Conservation (phyloP, 768 basidiomycete genomes). For the Collybiopsis luxurians region DNA sequence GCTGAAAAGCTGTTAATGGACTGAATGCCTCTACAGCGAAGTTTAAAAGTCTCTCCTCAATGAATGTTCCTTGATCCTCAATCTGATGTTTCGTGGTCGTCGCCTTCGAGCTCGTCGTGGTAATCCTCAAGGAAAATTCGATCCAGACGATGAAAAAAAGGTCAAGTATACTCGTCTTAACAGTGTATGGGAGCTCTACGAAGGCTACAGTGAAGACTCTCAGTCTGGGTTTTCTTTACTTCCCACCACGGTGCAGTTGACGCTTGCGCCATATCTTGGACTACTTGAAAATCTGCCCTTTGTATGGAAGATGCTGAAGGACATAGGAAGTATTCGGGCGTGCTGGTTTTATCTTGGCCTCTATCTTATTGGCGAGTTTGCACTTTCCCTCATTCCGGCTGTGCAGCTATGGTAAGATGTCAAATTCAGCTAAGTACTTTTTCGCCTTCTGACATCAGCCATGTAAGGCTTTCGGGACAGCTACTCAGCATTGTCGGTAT, state of each 20-base stretch:
- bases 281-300: conserved; percentile 52
- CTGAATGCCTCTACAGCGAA: no score
- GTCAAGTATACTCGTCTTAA: conserved; percentile 64
- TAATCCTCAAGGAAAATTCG: conserved; percentile 34
- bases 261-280: conserved; percentile 45
- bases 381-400: conserved; percentile 58
- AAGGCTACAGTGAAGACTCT: conserved; percentile 44
- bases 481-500: conserved; percentile 42
- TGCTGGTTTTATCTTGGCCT: conserved; percentile 47
- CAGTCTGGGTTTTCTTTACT: conserved; percentile 38
- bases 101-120: no score
- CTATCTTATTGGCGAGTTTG: conserved; percentile 44
- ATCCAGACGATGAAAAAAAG: conserved; percentile 32
- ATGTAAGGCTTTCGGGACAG: conserved; percentile 63
- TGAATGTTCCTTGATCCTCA: no score
- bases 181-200: conserved; percentile 72
- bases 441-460: background rate
- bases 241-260: conserved; percentile 31
- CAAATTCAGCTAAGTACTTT: no score
- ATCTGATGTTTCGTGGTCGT: no score
- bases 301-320: conserved; percentile 65
- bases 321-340: conserved; percentile 50
- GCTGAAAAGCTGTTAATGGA: no score
- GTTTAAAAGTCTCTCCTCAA: no score
- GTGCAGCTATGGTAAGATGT: conserved; percentile 55